These are phyloP conservation scores for Gigaspora rosea DNA, from an alignment of 192 early-diverging fungal genomes.

Conservation along the genomic window DNA sequence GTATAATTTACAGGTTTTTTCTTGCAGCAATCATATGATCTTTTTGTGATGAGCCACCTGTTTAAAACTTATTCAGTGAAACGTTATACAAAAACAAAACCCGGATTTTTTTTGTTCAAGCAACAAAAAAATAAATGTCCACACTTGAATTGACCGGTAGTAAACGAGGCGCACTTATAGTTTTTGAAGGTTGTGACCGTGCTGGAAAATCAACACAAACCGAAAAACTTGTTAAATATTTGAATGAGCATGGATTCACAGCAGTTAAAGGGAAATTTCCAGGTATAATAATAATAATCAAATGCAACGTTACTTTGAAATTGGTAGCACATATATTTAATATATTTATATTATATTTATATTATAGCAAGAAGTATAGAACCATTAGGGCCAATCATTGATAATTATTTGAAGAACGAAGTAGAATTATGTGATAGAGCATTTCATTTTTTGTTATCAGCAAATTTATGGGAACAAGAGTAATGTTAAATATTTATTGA, in stretches of 20 bases:
- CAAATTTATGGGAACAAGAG: constrained; percentile 93
- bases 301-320: not conserved
- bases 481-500: constrained; percentile 39
- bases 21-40: no score
- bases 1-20: no score
- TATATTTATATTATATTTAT: no score
- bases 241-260: constrained; percentile 48
- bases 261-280: constrained; percentile 81
- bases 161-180: constrained; percentile 76
- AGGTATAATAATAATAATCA: constrained; percentile 45
- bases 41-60: no score
- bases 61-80: no score
- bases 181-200: constrained; percentile 93
- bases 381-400: constrained; percentile 85
- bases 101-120: no score
- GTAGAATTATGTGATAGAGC: constrained; percentile 76
- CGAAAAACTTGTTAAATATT: constrained; percentile 60
- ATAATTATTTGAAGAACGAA: constrained; percentile 75
- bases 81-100: no score
- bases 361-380: constrained; percentile 73
- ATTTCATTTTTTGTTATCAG: constrained; percentile 94
- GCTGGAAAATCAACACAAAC: constrained; percentile 93
- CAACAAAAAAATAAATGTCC: no score
- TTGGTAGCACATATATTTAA: not conserved
- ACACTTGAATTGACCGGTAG: no score